Conservation (phyloP, 2,329 filamentous ascomycete species). For the Microdochium paspali region DNA sequence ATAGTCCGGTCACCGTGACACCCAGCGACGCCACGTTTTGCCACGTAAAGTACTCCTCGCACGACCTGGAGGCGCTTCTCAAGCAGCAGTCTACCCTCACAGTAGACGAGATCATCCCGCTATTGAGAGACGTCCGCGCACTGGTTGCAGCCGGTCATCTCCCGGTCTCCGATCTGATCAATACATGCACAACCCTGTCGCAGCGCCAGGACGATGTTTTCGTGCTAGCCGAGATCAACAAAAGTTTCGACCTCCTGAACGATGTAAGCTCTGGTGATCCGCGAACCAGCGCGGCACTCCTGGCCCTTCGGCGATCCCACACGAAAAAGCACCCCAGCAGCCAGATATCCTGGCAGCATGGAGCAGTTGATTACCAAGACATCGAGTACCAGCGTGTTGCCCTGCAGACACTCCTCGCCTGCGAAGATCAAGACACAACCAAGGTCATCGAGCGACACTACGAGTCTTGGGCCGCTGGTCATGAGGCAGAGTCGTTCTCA, state of each 20-base stretch:
- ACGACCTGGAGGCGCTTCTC: not conserved
- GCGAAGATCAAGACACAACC: not conserved
- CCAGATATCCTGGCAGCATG: not conserved
- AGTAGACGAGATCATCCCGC: not conserved
- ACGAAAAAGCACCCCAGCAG: not conserved
- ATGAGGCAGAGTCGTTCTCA: constrained; percentile 77
- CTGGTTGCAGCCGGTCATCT: not conserved
- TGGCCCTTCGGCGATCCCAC: not conserved
- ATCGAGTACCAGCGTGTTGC: not conserved
- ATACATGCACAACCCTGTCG: not conserved
- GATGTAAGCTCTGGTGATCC: not conserved
- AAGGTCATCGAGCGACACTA: not conserved
- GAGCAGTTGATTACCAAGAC: not conserved
- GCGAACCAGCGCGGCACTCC: not conserved
- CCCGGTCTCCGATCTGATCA: not conserved
- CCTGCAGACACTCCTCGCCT: not conserved
- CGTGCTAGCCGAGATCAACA: not conserved
- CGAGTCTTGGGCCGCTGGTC: not conserved
- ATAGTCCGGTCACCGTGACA: not conserved
- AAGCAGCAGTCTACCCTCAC: not conserved
- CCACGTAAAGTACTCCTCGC: not conserved
- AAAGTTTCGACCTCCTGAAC: not conserved
- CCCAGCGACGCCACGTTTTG: not conserved
- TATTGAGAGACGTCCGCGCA: not conserved
- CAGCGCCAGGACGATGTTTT: not conserved